These are phyloP conservation scores for Pharnaceum exiguum DNA, from an alignment of 148 eudicot genomes.

Conservation along the genomic window DNA sequence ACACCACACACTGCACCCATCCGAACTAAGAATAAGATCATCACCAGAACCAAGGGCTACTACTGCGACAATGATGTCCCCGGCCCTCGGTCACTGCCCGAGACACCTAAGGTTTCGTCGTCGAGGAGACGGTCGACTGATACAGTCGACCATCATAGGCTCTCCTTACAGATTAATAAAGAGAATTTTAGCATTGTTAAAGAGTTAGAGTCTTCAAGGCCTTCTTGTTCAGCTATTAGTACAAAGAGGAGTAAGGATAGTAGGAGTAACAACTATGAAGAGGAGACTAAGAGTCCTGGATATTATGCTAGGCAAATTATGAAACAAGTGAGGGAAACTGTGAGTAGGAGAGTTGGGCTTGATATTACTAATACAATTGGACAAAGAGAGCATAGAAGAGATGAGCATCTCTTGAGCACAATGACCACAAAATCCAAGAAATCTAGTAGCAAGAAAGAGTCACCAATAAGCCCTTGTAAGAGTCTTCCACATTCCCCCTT, in stretches of 20 bases:
- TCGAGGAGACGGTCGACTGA: conserved; percentile 28
- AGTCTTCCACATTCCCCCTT: conserved; percentile 7
- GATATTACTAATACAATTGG: conserved; percentile 59
- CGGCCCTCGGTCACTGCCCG: conserved; percentile 31
- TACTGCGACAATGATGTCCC: not conserved
- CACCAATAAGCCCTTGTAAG: not conserved
- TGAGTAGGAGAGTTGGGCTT: conserved; percentile 51
- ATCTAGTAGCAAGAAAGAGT: conserved; percentile 18
- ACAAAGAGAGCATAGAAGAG: conserved; percentile 31
- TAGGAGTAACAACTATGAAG: conserved; percentile 9
- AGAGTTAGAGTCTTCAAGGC: conserved; percentile 34
- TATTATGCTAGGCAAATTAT: conserved; percentile 56
- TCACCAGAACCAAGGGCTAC: not conserved
- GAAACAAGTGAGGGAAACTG: conserved; percentile 65
- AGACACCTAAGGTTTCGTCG: conserved; percentile 40
- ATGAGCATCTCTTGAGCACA: conserved; percentile 27
- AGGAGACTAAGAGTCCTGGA: conserved; percentile 42
- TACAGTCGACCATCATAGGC: conserved; percentile 38
- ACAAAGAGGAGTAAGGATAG: conserved; percentile 26
- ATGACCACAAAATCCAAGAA: conserved; percentile 36
- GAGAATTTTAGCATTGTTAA: conserved; percentile 34
- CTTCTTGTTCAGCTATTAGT: conserved; percentile 36
- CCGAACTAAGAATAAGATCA: too few relatives aligned
- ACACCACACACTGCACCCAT: conserved; percentile 7
- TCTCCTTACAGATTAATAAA: conserved; percentile 57